Conservation (phyloP, 306 rosid species). For the Ormosia semicastrata region DNA sequence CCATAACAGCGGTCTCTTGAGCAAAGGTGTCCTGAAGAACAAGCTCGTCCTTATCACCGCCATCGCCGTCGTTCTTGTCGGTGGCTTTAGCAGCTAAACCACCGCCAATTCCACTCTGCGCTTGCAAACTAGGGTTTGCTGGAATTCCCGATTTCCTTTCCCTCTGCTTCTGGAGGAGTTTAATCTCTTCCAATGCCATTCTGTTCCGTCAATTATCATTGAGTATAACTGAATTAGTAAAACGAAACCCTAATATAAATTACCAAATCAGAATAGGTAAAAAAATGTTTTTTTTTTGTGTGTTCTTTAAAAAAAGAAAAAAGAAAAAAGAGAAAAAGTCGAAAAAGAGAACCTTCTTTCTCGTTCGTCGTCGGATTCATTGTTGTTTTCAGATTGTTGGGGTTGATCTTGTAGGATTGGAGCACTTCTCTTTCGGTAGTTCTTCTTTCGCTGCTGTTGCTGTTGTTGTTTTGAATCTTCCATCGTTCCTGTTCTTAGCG, state of each 20-base stretch:
- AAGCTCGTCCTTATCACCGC: constrained; percentile 75
- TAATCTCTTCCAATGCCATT: constrained; percentile 89
- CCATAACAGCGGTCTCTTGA: constrained; percentile 88
- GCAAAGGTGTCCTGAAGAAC: constrained; percentile 93
- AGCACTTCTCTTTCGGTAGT: constrained; percentile 63
- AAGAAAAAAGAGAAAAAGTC: background rate
- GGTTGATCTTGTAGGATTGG: constrained; percentile 27
- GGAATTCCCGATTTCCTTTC: constrained; percentile 84
- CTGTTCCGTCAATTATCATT: constrained; percentile 28
- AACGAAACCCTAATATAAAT: constrained; percentile 11
- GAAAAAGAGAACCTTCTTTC: constrained; percentile 58
- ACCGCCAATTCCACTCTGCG: constrained; percentile 23
- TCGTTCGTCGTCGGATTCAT: constrained; percentile 61
- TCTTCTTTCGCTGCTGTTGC: constrained; percentile 44
- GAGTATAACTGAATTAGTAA: background rate
- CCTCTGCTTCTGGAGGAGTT: constrained; percentile 88
- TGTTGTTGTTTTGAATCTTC: constrained; percentile 29
- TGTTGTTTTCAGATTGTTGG: constrained; percentile 8
- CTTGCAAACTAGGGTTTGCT: constrained; percentile 45
- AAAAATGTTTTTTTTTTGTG: background rate
- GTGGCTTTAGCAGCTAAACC: constrained; percentile 32
- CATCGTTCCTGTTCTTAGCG: constrained; percentile 13
- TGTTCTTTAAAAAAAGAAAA: background rate
- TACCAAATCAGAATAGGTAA: background rate
- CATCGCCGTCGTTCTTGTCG: constrained; percentile 47